Percentiles rank a stretch among this genome's conserved stretches.
Conservation (phyloP, 345 rosid genomes). For the Dipteronia dyeriana region DNA sequence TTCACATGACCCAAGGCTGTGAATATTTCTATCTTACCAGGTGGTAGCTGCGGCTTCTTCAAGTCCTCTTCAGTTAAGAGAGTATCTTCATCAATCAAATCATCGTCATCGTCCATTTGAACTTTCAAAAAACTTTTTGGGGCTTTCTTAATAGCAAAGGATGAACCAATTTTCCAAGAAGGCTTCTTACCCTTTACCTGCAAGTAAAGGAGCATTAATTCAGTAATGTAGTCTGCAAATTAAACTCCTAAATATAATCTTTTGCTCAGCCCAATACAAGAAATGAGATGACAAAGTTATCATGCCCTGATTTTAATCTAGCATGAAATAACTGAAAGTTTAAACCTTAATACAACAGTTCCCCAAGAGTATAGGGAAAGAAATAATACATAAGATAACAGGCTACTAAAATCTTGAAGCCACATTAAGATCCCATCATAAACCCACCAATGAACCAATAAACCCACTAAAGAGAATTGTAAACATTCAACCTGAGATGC, state of each 20-base stretch:
- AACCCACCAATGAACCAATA: not conserved
- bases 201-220: not conserved
- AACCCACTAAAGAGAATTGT: not conserved
- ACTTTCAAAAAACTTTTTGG: constrained; percentile 50
- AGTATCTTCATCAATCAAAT: constrained; percentile 94
- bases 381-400: constrained; percentile 10
- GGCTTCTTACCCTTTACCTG: constrained; percentile 24
- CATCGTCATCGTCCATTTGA: constrained; percentile 64
- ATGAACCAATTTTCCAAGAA: constrained; percentile 21
- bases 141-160: constrained; percentile 74
- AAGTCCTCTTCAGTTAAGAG: constrained; percentile 57
- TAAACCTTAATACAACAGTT: not conserved
- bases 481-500: not conserved
- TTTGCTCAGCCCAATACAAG: not conserved
- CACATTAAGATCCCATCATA: not conserved
- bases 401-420: not conserved
- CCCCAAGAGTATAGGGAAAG: not conserved
- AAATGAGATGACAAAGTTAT: not conserved
- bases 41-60: constrained; percentile 16
- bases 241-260: not conserved
- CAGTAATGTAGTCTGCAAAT: not conserved
- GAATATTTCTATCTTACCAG: constrained; percentile 18
- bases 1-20: not conserved
- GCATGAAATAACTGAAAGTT: not conserved
- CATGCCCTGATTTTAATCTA: not conserved